A percentile compares a stretch with the other conserved stretches of the same genome.
Conservation (phyloP, 495 filamentous ascomycete species). For the Trichoderma gamsii region DNA sequence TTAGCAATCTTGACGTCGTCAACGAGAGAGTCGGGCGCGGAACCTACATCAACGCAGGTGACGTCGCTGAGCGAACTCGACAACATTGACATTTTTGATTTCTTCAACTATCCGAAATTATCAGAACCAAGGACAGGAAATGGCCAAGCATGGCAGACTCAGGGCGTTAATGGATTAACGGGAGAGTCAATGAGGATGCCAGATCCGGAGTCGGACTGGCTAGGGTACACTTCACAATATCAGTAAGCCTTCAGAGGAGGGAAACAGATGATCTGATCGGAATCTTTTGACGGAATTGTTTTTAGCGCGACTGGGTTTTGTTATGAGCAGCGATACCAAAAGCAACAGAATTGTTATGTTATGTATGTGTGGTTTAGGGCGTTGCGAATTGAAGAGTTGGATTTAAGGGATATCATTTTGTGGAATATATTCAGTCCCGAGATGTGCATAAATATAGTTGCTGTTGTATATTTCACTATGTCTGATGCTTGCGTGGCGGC, state of each 20-base stretch:
- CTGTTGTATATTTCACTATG: too few relatives aligned
- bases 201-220: slow-evolving; percentile 14
- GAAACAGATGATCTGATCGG: neutral
- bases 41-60: slow-evolving; percentile 36
- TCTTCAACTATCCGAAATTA: slow-evolving; percentile 67
- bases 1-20: slow-evolving; percentile 1
- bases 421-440: too few relatives aligned
- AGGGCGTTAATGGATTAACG: neutral
- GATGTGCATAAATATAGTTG: too few relatives aligned
- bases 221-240: slow-evolving; percentile 6
- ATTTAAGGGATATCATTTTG: too few relatives aligned
- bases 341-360: neutral
- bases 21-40: slow-evolving; percentile 15
- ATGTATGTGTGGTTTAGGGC: neutral
- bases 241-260: neutral
- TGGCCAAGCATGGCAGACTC: neutral
- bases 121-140: slow-evolving; percentile 24
- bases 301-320: neutral
- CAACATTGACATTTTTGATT: slow-evolving; percentile 70
- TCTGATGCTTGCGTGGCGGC: too few relatives aligned
- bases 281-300: neutral
- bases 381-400: neutral
- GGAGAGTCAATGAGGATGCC: slow-evolving; percentile 11
- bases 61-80: slow-evolving; percentile 61
- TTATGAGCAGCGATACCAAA: slow-evolving; percentile 4